These are phyloP conservation scores for Saturnispora serradocipensis DNA, from an alignment of 805 yeast genomes.

Conservation along the genomic window DNA sequence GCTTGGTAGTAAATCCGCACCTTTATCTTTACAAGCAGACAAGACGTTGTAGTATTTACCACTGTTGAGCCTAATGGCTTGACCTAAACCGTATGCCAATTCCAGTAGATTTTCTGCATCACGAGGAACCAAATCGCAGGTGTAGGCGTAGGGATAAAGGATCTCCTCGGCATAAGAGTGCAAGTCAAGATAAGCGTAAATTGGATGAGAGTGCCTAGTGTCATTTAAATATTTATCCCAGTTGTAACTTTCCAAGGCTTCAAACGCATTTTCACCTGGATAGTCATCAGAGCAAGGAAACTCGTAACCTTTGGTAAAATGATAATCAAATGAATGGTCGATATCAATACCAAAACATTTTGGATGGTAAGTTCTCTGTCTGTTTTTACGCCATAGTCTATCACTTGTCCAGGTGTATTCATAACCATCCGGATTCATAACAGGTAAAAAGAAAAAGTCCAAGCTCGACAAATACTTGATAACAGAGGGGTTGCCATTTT, in stretches of 20 bases:
- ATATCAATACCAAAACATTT: constrained; percentile 77
- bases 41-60: constrained; percentile 62
- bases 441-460: constrained; percentile 73
- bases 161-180: constrained; percentile 83
- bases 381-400: constrained; percentile 81
- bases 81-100: constrained; percentile 71
- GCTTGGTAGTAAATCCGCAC: constrained; percentile 62
- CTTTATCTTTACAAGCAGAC: constrained; percentile 74
- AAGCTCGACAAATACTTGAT: constrained; percentile 43
- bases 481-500: constrained; percentile 31
- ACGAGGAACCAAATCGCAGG: constrained; percentile 64
- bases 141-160: constrained; percentile 72
- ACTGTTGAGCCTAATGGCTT: constrained; percentile 53
- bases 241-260: constrained; percentile 47
- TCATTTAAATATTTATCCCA: constrained; percentile 39
- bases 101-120: constrained; percentile 77
- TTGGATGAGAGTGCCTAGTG: constrained; percentile 45
- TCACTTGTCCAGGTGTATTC: constrained; percentile 72
- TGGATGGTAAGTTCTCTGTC: constrained; percentile 63
- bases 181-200: constrained; percentile 71
- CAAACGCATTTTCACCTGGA: constrained; percentile 67
- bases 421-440: constrained; percentile 87
- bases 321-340: constrained; percentile 73
- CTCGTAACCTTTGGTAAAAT: constrained; percentile 53
- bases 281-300: constrained; percentile 80